Evolutionary conservation across 1,284 basidiomycete species (phyloP), one percentile per base, ranked within the genome.

Genomic region (Pascua sp.): DNA sequence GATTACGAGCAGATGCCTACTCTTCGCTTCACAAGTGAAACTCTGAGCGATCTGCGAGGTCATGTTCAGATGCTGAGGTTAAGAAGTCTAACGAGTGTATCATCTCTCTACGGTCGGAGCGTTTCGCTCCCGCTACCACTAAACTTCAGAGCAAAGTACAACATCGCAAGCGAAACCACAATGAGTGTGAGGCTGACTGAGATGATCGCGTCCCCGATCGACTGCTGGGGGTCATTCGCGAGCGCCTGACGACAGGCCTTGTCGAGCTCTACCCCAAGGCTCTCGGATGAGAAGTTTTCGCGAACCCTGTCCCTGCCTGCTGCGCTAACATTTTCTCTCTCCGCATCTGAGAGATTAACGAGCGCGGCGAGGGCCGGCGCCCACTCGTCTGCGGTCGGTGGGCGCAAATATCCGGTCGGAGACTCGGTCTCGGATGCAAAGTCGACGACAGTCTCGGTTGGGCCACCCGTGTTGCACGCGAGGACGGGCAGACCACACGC

Each of bases 401-500:
- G 63, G 24, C 86, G 80, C 18, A 95, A 79, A 11, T 76, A 61
- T 8, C 90, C 90, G 84, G 49, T 92, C 84, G 18, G 87, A 84
- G 17, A 61, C 10, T 67, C 49, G 3, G 48, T 42, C 36, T 24
- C 44, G 5, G n/a, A 47, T 37, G 49, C 51, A 1, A 80, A 74
- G 67, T 89, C 84, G 11, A 93, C 76, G 17, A 97, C 79, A 47
- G 89, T 95, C 78, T 98, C 95, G 0, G 86, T 88, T 1, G 96
- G 95, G 0, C 95, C 95, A 39, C 96, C 95, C 51, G 84, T 88
- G 73, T 93, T 81, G 65, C 88, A 90, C 0, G 93, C 93, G 8
- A 98, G 76, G 0, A 98, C 89, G 0, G 93, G 92, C 0, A 98
- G 73, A 1, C 91, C 90, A 60, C 89, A 93, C 2, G 87, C 84